Evolutionary conservation across 441 rosid species (phyloP), one percentile per base, ranked within the genome.

Genomic region (Rhodomyrtus psidioides): DNA sequence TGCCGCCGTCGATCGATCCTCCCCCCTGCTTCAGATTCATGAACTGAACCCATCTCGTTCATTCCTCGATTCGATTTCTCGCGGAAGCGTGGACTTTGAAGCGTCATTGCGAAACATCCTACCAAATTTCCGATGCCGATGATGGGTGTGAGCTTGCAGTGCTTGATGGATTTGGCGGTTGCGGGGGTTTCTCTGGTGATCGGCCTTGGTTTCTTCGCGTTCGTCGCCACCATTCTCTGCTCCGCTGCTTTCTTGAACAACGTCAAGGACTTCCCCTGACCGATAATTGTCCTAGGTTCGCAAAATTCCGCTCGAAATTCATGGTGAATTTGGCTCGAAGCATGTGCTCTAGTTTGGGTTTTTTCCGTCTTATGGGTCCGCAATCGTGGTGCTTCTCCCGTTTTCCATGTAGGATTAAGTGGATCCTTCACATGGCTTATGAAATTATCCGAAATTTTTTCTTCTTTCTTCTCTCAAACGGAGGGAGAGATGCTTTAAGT

Each of bases 171-270:
- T 92, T 85, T 94, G 87, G 86, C 86, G 81, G 92, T 94, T 83
- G 98, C 99, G 12, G 95, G 95, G 75, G 83, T 94, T 88, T 96
- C 98, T 44, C 87, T 96, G 34, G 84, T 90, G 91, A 90, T 96
- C 60, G 97, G 96, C 34, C 90, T 96, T 49, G 95, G 96, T 17
- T 86, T 95, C 87, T 96, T 95, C 90, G 90, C 93, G 70, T 88
- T 94, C 88, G 88, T 92, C 79, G 92, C 98, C 84, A 89, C 92
- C 76, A 83, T 95, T 81, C 94, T 96, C 84, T 96, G 99, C 91
- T 94, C 93, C 58, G 94, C 90, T 82, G 96, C 98, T 85, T 94
- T 96, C 93, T 76, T 94, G 86, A 91, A 90, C 88, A 94, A 94
- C 86, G 93, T 91, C 88, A 95, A 91, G 91, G 84, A 86, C 27